Base-by-base conservation (phyloP, 2,329 filamentous ascomycete genomes). In the Cladosporium sp. region DNA sequence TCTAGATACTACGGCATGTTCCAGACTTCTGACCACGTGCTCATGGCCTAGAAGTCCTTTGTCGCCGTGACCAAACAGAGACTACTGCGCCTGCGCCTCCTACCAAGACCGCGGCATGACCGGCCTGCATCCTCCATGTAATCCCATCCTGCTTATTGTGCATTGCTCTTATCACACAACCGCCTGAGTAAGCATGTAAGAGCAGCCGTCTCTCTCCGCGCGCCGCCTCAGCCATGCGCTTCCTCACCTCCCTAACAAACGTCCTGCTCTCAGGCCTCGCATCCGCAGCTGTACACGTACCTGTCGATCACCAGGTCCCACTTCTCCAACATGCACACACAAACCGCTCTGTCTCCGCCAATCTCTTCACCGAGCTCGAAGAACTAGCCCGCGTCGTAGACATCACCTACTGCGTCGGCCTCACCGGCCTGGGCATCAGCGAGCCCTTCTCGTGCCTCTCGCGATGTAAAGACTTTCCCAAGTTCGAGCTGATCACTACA, bases 391-490 rank as follows among this genome's bases (percentile, higher is more conserved):
- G 93, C 63, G 85, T 98, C 29, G 94, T 97, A 68, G 95, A 99
- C 77, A 95, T 98, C 67, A 84, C 92, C 57, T 98, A 98, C 80
- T 99, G 95, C 78, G 91, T 98, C 66, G 93, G 93, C 68, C 89
- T 86, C 5, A 89, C 91, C 0, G 93, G 93, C 12, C 85, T 96
- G 64, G 95, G 94, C 46, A 89, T 99, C 67, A 83, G 85, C 59
- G 88, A 89, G 70, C 95, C 95, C 0, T 99, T 99, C 77, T 80
- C 84, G 35, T 99, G 95, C 78, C 85, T 89, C 16, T 95, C 91
- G 66, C 90, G 91, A 70, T 99, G 95, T 79, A 82, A 82, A 44
- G 92, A 97, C 65, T 97, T 98, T 69, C 87, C 91, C 1, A 82
- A 84, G 3, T 88, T 98, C 70, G 89, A 92, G 68, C 84, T 99